A percentile compares a stretch with the other conserved stretches of the same genome.
phyloP scores from a whole-genome alignment of 2,329 filamentous ascomycete genomes.

The Paraphaeosphaeria sporulosa region DNA sequence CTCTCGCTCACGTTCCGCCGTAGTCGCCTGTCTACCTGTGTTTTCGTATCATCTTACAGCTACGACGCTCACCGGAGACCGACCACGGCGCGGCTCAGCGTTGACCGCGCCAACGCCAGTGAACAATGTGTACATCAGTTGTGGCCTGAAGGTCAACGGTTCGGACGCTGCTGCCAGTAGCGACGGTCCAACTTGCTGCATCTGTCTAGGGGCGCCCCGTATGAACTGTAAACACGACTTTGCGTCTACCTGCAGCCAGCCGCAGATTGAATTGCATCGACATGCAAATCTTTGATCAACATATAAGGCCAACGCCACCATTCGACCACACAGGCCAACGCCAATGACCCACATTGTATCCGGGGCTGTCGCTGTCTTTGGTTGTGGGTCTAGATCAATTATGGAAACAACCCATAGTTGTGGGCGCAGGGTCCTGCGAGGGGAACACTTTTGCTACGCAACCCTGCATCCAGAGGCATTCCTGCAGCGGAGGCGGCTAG shows the following conservation, averaged over 20 bases:
- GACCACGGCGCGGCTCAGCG: conserved; percentile 16
- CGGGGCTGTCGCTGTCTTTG: neutral
- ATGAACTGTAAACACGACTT: neutral
- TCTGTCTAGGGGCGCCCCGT: neutral
- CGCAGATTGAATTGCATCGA: conserved; percentile 3
- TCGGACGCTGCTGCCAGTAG: conserved; percentile 1
- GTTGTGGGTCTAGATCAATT: neutral
- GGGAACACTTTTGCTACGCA: neutral
- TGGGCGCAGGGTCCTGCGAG: conserved; percentile 7
- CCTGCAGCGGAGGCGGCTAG: conserved; percentile 9
- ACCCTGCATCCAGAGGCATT: neutral
- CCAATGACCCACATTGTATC: neutral
- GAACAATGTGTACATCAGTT: conserved; percentile 3
- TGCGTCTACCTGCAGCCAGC: conserved; percentile 9
- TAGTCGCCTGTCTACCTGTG: conserved; percentile 1
- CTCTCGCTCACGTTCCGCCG: neutral
- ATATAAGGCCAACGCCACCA: neutral
- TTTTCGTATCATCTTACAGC: conserved; percentile 19
- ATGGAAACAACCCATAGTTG: neutral
- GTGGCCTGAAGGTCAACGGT: neutral
- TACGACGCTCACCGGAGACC: conserved; percentile 28
- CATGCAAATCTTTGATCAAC: conserved; percentile 2
- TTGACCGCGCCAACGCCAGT: conserved; percentile 2
- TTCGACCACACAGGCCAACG: neutral
- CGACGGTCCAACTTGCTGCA: conserved; percentile 8